Evolutionary conservation across 768 basidiomycete genomes (phyloP).

Genomic region (Podaxis pistillaris): DNA sequence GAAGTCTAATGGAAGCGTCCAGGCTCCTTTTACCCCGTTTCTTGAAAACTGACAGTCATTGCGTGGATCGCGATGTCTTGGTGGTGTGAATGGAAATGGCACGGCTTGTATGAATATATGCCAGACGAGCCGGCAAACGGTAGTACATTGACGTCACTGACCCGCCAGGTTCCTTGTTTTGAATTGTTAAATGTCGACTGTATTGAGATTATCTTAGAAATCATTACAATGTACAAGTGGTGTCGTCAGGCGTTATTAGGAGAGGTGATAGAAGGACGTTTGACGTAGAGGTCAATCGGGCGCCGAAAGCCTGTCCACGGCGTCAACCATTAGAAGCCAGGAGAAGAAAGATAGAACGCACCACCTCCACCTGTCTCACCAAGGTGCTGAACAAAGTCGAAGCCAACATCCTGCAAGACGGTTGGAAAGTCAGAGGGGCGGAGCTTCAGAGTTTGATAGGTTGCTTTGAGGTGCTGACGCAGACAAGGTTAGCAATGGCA

Average conservation of each 20-base stretch:
- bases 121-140: no score
- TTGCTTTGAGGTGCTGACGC: conserved; percentile 59
- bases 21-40: no score
- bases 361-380: conserved; percentile 67
- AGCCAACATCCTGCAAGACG: conserved; percentile 61
- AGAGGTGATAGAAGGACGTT: conserved; percentile 23
- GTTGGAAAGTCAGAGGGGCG: conserved; percentile 63
- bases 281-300: conserved; percentile 62
- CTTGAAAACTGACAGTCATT: no score
- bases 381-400: conserved; percentile 44
- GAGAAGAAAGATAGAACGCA: conserved; percentile 27
- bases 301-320: conserved; percentile 51
- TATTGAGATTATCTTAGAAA: no score
- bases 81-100: no score
- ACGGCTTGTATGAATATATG: no score
- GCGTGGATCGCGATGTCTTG: no score
- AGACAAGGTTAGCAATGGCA: conserved; percentile 19
- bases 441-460: conserved; percentile 50
- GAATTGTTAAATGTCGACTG: no score
- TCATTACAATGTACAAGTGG: neutral
- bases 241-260: neutral
- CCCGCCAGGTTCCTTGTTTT: no score
- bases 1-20: no score
- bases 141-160: no score
- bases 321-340: conserved; percentile 8